These are phyloP conservation scores for Aspergillus sparsus DNA, from an alignment of 495 filamentous ascomycete species.

Conservation along the genomic window DNA sequence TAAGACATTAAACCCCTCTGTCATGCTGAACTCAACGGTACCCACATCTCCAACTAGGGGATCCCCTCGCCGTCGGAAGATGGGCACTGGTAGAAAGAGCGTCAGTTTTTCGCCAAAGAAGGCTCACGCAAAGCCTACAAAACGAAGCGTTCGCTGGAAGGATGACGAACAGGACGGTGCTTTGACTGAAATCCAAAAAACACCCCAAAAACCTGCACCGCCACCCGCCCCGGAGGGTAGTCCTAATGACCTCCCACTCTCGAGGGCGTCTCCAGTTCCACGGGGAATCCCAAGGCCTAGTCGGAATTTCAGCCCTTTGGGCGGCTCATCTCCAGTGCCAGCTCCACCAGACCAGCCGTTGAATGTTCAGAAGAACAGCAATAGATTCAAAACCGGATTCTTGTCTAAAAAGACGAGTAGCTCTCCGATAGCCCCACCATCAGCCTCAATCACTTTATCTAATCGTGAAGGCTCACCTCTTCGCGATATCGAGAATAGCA, in stretches of 20 bases:
- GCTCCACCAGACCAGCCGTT: constrained; percentile 36
- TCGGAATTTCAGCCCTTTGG: constrained; percentile 38
- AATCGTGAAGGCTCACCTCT: constrained; percentile 67
- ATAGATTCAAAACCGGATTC: constrained; percentile 90
- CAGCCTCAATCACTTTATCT: constrained; percentile 58
- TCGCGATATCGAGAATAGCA: constrained; percentile 62
- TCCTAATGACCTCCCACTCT: constrained; percentile 47
- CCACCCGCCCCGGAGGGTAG: constrained; percentile 50
- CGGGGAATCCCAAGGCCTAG: constrained; percentile 44
- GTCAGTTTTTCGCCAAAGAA: constrained; percentile 86
- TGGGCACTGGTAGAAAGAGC: constrained; percentile 68
- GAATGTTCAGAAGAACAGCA: constrained; percentile 52
- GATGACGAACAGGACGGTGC: constrained; percentile 86
- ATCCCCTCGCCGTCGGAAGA: constrained; percentile 80
- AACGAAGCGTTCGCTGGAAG: constrained; percentile 86
- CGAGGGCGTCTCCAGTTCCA: constrained; percentile 49
- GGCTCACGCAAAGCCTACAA: constrained; percentile 57
- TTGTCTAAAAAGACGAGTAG: constrained; percentile 70
- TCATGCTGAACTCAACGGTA: constrained; percentile 41
- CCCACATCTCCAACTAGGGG: constrained; percentile 60
- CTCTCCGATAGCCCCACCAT: constrained; percentile 62
- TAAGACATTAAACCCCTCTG: constrained; percentile 31
- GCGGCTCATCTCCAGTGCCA: constrained; percentile 35
- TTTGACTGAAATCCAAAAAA: constrained; percentile 86
- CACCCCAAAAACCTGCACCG: constrained; percentile 63